Base-by-base conservation (phyloP, 2,329 filamentous ascomycete species). In the Verticillium nubilum region DNA sequence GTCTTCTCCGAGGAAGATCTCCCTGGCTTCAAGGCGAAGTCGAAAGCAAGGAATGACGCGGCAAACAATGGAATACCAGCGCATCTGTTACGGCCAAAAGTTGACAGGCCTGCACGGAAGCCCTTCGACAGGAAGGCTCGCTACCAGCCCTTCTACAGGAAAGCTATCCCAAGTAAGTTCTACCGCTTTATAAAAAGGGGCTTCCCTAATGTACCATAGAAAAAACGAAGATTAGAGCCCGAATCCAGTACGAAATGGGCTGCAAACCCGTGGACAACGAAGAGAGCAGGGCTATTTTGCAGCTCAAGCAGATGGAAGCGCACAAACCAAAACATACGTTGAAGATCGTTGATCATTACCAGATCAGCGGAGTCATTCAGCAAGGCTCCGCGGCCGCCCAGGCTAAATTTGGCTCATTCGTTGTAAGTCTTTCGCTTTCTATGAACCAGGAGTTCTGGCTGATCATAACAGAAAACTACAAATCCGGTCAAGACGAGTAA, bases 1-100 rank as follows among this genome's bases (percentile, higher is more conserved):
- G 80, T 98, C 59, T 99, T 99, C 70, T 92, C 90, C 47, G 95
- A 99, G 75, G 92, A 96, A 72, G 92, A 98, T 69, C 60, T 68
- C 9, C 65, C 66, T 19, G 91, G 91, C 37, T 92, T 87, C 75
- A 84, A 84, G 66, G 78, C 78, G 19, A 83, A 81, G 71, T 83
- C 83, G 68, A 83, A 80, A 67, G 75, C 76, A 54, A 78, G 81
- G 56, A 78, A 80, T n/a, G 81, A 85, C 58, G 81, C 82, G 9
- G 75, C 83, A 3, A 82, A 80, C 52, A 81, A 79, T 19, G 82
- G 86, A 57, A 85, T 88, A 61, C 86, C 86, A 4, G 74, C 80
- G 5, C 80, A 84, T 35, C 74, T 88, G 27, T 69, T 84, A 63
- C 76, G 78, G 58, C 74, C 77, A 52, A 74, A 75, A 57, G 71